Base-by-base conservation (phyloP, 768 basidiomycete species). In the Pholiota conissans region DNA sequence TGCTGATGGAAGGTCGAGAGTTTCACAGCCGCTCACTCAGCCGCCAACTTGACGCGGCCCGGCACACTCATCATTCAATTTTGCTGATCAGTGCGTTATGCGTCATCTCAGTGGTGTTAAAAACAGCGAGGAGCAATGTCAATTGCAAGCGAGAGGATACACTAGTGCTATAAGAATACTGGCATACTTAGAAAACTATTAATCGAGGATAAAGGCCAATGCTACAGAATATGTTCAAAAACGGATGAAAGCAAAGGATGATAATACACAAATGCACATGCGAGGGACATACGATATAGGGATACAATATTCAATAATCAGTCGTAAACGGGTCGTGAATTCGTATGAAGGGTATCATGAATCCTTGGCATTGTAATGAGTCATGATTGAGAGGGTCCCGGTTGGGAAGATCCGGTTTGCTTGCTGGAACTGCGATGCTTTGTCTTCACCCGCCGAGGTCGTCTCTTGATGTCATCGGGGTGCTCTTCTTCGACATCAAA, bases 401-500 rank as follows among this genome's bases (percentile, higher is more conserved):
- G 27, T 32, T 27, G 29, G 26, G 48, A 20, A 18, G 49, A 13
- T 32, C 26, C 49, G 5, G 49, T 22, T 42, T 39, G 49, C 29
- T 26, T 57, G 37, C 49, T 57, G 26, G 56, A 50, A 42, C 49
- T 57, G 24, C 49, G 48, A 30, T 39, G 26, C 42, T 51, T 49
- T 39, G 57, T 53, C 16, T 53, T 52, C 35, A 48, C 60, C 18
- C 64, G 59, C 10, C 59, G 57, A 16, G 61, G 64, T 18, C 60
- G 60, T 47, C 49, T 52, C 48, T 59, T 56, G 46, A 67, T 66
- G 30, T 78, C 82, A 24, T 81, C 79, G 7, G 71, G 72, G 20
- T 76, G 75, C 60, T 84, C 82, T 63, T 86, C 85, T 16, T 68
- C 79, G 4, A 86, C 74, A 64, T 85, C 84, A 63, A 87, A 87